Base-by-base conservation (phyloP, 2,329 filamentous ascomycete genomes). In the Fusarium denticulatum region DNA sequence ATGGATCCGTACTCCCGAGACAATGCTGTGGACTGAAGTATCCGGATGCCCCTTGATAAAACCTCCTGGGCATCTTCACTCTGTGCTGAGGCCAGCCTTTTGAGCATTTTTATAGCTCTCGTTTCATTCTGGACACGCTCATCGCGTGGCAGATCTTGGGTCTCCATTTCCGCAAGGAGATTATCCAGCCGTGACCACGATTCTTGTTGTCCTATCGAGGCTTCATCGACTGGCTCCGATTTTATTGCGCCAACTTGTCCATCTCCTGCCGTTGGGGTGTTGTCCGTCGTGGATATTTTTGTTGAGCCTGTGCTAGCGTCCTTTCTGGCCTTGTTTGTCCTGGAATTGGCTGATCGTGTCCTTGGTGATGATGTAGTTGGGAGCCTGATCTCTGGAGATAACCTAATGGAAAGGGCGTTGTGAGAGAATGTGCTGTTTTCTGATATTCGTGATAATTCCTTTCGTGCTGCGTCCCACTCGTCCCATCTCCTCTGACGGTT, bases 381-480 rank as follows among this genome's bases (percentile, higher is more conserved):
- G 26, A 62, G 58, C 12, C 42, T 32, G 1, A 71, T 45, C n/a
- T 75, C 66, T 13, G 64, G 53, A 14, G 76, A 63, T 13, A 78
- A 46, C 14, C 63, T 69, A 11, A 75, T 57, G 14, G 74, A 67
- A 32, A 76, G 55, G 7, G 70, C 59, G 20, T 67, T 69, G 20
- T 76, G 60, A n/a, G 69, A 46, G 24, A 74, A 77, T 7, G 62
- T 52, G 7, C 43, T 67, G 11, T 47, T 60, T 28, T 69, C 60
- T 7, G 70, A 77, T n/a, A 78, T 67, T 16, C 67, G 70, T 24
- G 74, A 75, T 13, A 77, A 59, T 56, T 77, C 72, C 58, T 69
- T 78, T 60, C 76, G 66, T 40, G 76, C 72, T 34, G 63, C 49
- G 52, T 78, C 76, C 76, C 76, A 78, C 40, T 78, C 76, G 32